Base-by-base conservation (phyloP, 2,329 filamentous ascomycete species). In the Phaeosphaeriaceae sp. region DNA sequence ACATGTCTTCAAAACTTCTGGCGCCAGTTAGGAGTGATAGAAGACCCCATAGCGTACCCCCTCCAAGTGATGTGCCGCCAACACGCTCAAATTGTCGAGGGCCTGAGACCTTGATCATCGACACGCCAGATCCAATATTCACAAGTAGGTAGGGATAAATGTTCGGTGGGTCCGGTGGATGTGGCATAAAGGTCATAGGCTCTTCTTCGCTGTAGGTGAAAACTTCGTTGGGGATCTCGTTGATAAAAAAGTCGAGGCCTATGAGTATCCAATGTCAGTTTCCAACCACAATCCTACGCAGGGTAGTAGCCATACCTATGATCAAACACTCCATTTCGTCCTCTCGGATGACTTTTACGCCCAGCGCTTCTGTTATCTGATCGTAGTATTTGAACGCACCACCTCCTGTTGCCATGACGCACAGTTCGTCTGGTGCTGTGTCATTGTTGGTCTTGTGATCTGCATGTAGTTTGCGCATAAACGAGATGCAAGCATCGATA, bases 281-380 rank as follows among this genome's bases (percentile, higher is more conserved):
- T 8, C 6, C 11, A 1, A 17, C 26, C 6, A 8, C 4, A 8
- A 4, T 7, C 0, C 1, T 18, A 1, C 3, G 30, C 13, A 40
- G 2, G 15, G 5, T 30, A 7, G 8, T 16, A 33, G 15, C 59
- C 79, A 58, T 74, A 92, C 90, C 92, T 66, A 94, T 94, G 57
- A 99, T 99, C 50, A 99, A 78, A 70, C 94, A 99, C 74, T 96
- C 92, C 94, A 99, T 99, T 77, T 99, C 94, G 67, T 99, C 94
- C 74, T 97, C 94, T 35, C 92, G 82, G 64, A 92, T 79, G 16
- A 99, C 92, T 68, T 97, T 89, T 1, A 96, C 90, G 12, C 89
- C 89, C 42, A 99, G 78, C 4, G 87, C 86, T 54, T 93, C 84
- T 68, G 86, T 87, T 63, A 99, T 91, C 73, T 86, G 87, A 72